phyloP scores from a whole-genome alignment of 257 asterid species.

The Gentiana dahurica region DNA sequence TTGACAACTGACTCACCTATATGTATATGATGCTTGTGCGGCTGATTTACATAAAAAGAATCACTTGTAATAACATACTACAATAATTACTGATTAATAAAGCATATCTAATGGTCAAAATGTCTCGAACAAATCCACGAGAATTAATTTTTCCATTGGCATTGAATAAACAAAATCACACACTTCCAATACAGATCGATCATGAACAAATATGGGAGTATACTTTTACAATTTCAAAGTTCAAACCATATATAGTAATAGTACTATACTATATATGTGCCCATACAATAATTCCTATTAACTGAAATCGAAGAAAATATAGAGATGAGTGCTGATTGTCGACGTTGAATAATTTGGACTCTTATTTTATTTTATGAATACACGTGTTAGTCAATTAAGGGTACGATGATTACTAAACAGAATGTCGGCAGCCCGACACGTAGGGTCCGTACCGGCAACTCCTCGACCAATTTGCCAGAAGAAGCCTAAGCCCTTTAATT shows the following conservation, averaged over 20 bases:
- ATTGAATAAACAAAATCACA: not conserved
- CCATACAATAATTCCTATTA: not conserved
- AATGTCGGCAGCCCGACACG: slow-evolving; percentile 28
- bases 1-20: too few relatives aligned
- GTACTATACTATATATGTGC: too few relatives aligned
- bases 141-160: slow-evolving; percentile 27
- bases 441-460: slow-evolving; percentile 16
- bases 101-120: too few relatives aligned
- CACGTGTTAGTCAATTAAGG: slow-evolving; percentile 35
- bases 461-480: slow-evolving; percentile 8
- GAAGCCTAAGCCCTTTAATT: not conserved
- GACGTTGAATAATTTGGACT: slow-evolving; percentile 3
- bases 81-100: too few relatives aligned
- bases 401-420: slow-evolving; percentile 31
- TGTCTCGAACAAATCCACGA: too few relatives aligned
- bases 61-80: too few relatives aligned
- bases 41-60: too few relatives aligned
- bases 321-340: slow-evolving; percentile 10
- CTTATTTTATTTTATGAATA: slow-evolving; percentile 16
- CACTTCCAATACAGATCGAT: too few relatives aligned
- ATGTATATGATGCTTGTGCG: too few relatives aligned
- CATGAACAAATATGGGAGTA: too few relatives aligned
- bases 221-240: too few relatives aligned
- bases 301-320: slow-evolving; percentile 5
- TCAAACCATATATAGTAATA: too few relatives aligned